phyloP scores from a whole-genome alignment of 2,329 filamentous ascomycete genomes.

The Annulohypoxylon truncatum region DNA sequence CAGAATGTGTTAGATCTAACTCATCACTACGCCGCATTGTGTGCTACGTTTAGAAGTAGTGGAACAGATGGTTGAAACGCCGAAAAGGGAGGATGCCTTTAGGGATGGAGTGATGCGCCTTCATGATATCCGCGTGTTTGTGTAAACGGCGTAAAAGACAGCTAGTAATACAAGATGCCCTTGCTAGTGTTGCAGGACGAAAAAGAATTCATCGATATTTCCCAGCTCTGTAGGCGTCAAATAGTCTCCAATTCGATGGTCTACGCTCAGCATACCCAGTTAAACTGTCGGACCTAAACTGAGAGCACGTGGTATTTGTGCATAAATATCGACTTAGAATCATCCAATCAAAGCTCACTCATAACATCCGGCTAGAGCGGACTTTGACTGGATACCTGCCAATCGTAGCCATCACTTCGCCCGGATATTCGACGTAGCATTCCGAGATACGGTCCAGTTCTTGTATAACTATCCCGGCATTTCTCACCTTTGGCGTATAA shows the following conservation, averaged over 20 bases:
- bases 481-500: no score
- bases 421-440: not conserved
- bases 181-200: not conserved
- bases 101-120: conserved; percentile 25
- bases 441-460: not conserved
- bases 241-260: not conserved
- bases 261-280: not conserved
- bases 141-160: conserved; percentile 12
- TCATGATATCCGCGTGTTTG: conserved; percentile 37
- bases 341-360: not conserved
- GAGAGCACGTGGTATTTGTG: not conserved
- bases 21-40: conserved; percentile 94
- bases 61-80: conserved; percentile 81
- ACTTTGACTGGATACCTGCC: no score
- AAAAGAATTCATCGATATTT: not conserved
- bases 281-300: no score
- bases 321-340: not conserved
- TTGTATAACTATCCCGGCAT: not conserved
- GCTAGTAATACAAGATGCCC: conserved; percentile 16
- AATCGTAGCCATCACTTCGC: not conserved
- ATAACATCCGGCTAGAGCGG: no score
- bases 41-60: conserved; percentile 93
- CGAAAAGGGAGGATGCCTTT: conserved; percentile 1
- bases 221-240: not conserved
- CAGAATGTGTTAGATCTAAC: conserved; percentile 94